Evolutionary conservation across 2,329 filamentous ascomycete genomes (phyloP), one percentile per base, ranked within the genome.

Genomic region (Onygenales sp.): DNA sequence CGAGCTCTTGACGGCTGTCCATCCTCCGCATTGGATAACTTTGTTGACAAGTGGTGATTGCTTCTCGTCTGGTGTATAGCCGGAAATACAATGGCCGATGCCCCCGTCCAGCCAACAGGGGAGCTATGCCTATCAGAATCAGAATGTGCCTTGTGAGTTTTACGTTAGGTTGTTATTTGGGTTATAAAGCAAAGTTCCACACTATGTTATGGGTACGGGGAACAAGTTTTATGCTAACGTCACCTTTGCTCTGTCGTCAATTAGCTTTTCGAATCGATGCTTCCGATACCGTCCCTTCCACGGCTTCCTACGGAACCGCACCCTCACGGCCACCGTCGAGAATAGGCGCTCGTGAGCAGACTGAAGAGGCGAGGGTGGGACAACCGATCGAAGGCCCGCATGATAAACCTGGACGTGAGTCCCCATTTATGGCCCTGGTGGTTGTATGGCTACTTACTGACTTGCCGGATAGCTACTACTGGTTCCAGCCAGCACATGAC

Each of bases 301-400:
- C 34, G 27, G 66, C 67, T 27, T 27, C 21, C 40, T 68, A 66
- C 50, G 62, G 65, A 47, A 63, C 67, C 36, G 67, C 73, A 51
- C 71, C 73, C 13, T 73, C 74, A 42, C 73, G 74, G n/a, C 74
- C 75, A 42, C 73, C 74, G 3, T 76, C 74, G 5, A 66, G 71
- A 54, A 62, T 69, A 13, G 72, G 70, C 52, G 63, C 66, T 44
- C 64, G 61, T 44, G 64, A 65, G 34, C 45, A 54, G 8, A 52
- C 58, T 17, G 58, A 59, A 44, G 54, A 56, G 17, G 31, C 57
- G 27, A 57, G 59, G 21, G 57, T 60, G 14, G 59, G 65, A 40
- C 57, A 58, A n/a, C 52, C 61, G 10, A 57, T 62, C 7, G 58
- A 65, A 49, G 54, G 62, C 17, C 57, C 66, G 4, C 47, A 61